phyloP scores from a whole-genome alignment of 176 grass and related monocot species.

The Oryza australiensis region DNA sequence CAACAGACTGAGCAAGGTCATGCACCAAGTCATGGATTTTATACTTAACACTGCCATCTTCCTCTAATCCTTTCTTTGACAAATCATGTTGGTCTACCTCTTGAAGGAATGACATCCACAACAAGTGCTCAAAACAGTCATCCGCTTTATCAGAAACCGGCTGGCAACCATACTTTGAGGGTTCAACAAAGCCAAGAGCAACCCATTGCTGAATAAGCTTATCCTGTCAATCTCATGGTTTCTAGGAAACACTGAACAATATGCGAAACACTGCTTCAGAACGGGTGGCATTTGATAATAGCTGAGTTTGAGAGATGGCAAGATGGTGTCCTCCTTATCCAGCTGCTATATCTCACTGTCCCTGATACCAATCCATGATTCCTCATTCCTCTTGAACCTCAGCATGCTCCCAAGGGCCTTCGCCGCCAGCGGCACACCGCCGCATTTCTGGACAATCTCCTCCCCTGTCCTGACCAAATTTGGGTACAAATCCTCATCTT shows the following conservation, averaged over 20 bases:
- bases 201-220: constrained; percentile 63
- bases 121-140: constrained; percentile 56
- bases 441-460: constrained; percentile 53
- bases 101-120: constrained; percentile 67
- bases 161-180: constrained; percentile 4
- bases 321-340: constrained; percentile 40
- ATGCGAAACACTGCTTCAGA: constrained; percentile 68
- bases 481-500: constrained; percentile 33
- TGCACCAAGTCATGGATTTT: constrained; percentile 65
- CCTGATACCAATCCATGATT: constrained; percentile 50
- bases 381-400: constrained; percentile 43
- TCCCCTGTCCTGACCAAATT: constrained; percentile 32
- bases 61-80: constrained; percentile 31
- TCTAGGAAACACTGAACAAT: constrained; percentile 64
- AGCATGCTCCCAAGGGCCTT: constrained; percentile 61
- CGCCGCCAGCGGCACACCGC: constrained; percentile 56
- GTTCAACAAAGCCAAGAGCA: constrained; percentile 58
- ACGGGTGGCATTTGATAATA: constrained; percentile 51
- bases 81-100: constrained; percentile 42
- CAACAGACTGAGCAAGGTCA: constrained; percentile 63
- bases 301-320: constrained; percentile 56
- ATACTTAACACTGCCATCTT: constrained; percentile 46
- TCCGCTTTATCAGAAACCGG: constrained; percentile 35
- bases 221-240: constrained; percentile 54
- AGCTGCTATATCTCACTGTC: constrained; percentile 56